Base-by-base conservation (phyloP, 257 asterid species). In the Solanum dulcamara region DNA sequence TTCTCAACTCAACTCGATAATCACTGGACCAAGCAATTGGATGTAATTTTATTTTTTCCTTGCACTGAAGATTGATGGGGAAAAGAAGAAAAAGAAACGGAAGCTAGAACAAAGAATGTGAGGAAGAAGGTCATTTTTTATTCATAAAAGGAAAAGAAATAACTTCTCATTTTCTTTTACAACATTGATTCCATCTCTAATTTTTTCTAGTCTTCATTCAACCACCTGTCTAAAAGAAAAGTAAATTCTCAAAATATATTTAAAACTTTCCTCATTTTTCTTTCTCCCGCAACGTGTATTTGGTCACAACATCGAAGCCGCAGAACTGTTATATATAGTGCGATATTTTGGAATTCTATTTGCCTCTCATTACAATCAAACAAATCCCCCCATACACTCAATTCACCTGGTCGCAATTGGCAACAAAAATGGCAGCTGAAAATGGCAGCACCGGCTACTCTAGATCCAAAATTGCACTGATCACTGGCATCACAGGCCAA, bases 401-500 rank as follows among this genome's bases (percentile, higher is more conserved):
- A 40, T 4, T 18, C 79, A 35, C 30, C 12, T 72, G 22, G 44
- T 13, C 59, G 3, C n/a, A 72, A 18, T 26, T 40, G 50, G 10
- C 22, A 66, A 17, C 11, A 18, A 35, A 68, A 57, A 90, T 89
- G 90, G 90, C 90, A 80, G 42, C 89, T 90, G 87, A 80, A 84
- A 84, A 89, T 70, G 92, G 88, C 86, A 83, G 89, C 38, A 85
- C 57, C 15, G 67, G 30, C 74, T 10, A 22, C 33, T 22, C 92
- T 81, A 75, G 88, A 85, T 90, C 93, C 82, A 95, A 92, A 89
- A 72, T 93, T n/a, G 99, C 99, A 3, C 91, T 97, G 91, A 94
- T 97, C 92, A 95, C 99, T 38, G 99, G 99, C 42, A 95, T 97
- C 90, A 95, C 99, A 17, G 99, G 99, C 66, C 99, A 97, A 82